Percentiles rank a stretch among this genome's conserved stretches.
Conservation (phyloP, 2,329 filamentous ascomycete species). For the Beauveria pseudobassiana region DNA sequence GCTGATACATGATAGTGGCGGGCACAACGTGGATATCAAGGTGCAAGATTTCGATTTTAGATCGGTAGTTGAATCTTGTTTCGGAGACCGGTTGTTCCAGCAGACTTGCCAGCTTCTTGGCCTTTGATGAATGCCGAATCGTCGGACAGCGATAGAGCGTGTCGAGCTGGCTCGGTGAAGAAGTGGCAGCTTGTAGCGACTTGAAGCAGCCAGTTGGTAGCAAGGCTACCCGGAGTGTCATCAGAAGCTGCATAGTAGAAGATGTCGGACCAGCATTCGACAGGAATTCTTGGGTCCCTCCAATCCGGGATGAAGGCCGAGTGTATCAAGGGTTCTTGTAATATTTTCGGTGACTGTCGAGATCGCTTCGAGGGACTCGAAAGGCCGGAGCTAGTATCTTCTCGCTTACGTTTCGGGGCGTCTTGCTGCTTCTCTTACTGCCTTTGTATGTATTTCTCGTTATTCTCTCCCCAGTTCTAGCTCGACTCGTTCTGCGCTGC, state of each 20-base stretch:
- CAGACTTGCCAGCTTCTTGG: conserved; percentile 38
- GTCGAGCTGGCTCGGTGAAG: conserved; percentile 64
- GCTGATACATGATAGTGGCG: conserved; percentile 31
- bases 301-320: conserved; percentile 41
- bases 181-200: conserved; percentile 53
- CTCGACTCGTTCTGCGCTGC: neutral
- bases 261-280: conserved; percentile 61
- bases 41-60: conserved; percentile 62
- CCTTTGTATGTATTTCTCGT: neutral
- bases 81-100: conserved; percentile 45
- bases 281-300: conserved; percentile 50
- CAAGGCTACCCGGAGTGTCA: conserved; percentile 31
- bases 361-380: neutral
- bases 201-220: conserved; percentile 57
- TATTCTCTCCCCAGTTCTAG: neutral
- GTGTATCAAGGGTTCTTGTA: neutral
- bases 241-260: conserved; percentile 59
- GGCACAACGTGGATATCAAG: conserved; percentile 62
- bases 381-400: neutral
- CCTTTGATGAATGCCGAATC: conserved; percentile 41
- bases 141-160: conserved; percentile 65
- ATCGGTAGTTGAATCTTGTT: conserved; percentile 55
- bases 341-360: neutral
- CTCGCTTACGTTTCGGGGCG: neutral
- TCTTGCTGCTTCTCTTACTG: neutral